Evolutionary conservation across 495 filamentous ascomycete species (phyloP), one percentile per base, ranked within the genome.

Genomic region (Penicillium robsamsonii): DNA sequence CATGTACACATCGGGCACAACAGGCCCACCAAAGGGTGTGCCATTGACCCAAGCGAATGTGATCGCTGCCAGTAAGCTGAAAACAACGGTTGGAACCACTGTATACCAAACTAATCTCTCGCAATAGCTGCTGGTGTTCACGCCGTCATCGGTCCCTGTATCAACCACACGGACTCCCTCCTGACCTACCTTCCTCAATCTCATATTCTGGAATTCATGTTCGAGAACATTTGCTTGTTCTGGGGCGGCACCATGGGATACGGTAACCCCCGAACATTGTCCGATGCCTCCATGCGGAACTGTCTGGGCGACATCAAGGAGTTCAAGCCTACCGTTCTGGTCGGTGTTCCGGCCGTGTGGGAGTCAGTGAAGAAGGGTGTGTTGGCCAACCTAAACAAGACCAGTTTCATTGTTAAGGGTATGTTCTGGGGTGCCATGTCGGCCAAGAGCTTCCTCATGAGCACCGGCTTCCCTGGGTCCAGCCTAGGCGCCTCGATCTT

Each of bases 1-100:
- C 71, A 98, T 98, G 94, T 98, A 97, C 78, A 98, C 94, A 2
- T 97, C 94, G 30, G 94, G 94, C 42, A 96, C 93, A n/a, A 98
- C 94, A 5, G 94, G 94, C 47, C 84, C 92, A 0, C 94, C 94
- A 35, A 98, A 97, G 81, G 94, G 94, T 73, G 94, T 98, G 27
- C 85, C 91, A 30, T 73, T 98, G 60, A 94, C 86, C 63, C 94
- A 98, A 70, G 88, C 77, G 52, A 89, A 92, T 64, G 90, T 98
- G 18, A 79, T 98, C 63, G 93, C 90, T 61, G 87, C 93, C 47
- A 85, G 89, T 90, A 79, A 73, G 86, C 77, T 18, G 24, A 50
- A 68, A 17, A 47, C 35, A 37, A 27, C 15, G 2, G 24, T 12
- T 4, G 15, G 17, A 1, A 11, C 9, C 9, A 53, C n/a, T 42